These are phyloP conservation scores for Carnegiea gigantea DNA, from an alignment of 179 eudicot genomes.

Conservation along the genomic window DNA sequence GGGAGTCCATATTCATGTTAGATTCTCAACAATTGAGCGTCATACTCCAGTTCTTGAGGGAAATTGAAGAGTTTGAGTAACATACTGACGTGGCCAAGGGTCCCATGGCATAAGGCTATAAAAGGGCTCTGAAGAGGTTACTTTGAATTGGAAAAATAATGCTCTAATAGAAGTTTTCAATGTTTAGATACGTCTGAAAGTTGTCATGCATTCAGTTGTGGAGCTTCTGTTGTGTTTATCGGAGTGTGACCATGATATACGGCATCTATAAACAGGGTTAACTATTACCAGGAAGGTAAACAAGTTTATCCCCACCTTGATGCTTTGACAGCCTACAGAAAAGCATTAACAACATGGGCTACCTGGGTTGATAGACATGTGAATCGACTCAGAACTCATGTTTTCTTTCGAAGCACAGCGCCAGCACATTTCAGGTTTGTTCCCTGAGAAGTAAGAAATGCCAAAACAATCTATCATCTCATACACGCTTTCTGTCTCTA, in stretches of 20 bases:
- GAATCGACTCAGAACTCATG: conserved; percentile 57
- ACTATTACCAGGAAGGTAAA: conserved; percentile 83
- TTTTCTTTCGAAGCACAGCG: conserved; percentile 87
- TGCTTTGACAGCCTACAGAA: conserved; percentile 59
- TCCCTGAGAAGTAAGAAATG: not conserved
- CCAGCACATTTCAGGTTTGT: conserved; percentile 94
- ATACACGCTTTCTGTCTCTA: not conserved
- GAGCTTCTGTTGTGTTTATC: conserved; percentile 4
- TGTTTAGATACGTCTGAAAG: not conserved
- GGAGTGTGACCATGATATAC: not conserved
- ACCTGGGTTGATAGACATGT: conserved; percentile 73
- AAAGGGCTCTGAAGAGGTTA: not conserved
- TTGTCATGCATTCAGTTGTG: not conserved
- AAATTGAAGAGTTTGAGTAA: not conserved
- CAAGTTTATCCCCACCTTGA: conserved; percentile 75
- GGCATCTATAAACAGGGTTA: conserved; percentile 48
- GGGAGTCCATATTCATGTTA: not conserved
- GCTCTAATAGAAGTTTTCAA: not conserved
- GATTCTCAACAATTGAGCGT: not conserved
- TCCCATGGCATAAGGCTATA: too few relatives aligned
- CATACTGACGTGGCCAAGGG: not conserved
- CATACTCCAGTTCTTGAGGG: not conserved
- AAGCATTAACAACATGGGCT: conserved; percentile 81
- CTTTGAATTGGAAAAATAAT: not conserved
- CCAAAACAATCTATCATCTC: not conserved